Evolutionary conservation across 805 yeast species (phyloP).

Genomic region (Wickerhamiella siamensis): DNA sequence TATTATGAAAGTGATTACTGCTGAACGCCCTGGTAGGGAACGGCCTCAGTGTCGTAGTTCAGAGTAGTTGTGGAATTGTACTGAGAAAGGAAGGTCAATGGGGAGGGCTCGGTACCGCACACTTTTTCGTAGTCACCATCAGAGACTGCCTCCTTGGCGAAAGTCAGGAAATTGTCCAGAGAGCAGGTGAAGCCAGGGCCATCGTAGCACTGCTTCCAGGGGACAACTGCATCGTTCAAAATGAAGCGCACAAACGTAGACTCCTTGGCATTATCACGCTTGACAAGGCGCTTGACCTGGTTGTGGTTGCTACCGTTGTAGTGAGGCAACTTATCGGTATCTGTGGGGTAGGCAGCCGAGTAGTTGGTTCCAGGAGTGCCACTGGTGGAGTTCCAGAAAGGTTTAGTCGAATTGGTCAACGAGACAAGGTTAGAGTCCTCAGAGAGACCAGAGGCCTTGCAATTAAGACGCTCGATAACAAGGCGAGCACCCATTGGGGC

Average conservation of each 20-base stretch:
- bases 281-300: too few relatives aligned
- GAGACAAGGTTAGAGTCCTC: conserved; percentile 3
- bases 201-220: conserved; percentile 32
- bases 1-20: background rate
- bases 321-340: background rate
- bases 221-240: conserved; percentile 43
- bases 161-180: conserved; percentile 20
- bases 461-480: conserved; percentile 35
- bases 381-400: background rate
- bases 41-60: conserved; percentile 1
- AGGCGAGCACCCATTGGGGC: conserved; percentile 45
- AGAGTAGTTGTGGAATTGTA: conserved; percentile 1
- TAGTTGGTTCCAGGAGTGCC: conserved; percentile 5
- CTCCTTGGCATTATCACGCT: background rate
- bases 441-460: conserved; percentile 18
- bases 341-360: conserved; percentile 4
- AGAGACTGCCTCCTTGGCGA: conserved; percentile 1
- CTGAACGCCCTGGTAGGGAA: conserved; percentile 5
- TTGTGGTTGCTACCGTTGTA: background rate
- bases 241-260: conserved; percentile 32
- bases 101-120: background rate
- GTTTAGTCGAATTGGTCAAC: background rate
- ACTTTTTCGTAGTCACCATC: background rate
- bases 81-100: background rate
- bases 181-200: conserved; percentile 44